phyloP scores from a whole-genome alignment of 1,284 basidiomycete species.

The Ganoderma resinaceum region DNA sequence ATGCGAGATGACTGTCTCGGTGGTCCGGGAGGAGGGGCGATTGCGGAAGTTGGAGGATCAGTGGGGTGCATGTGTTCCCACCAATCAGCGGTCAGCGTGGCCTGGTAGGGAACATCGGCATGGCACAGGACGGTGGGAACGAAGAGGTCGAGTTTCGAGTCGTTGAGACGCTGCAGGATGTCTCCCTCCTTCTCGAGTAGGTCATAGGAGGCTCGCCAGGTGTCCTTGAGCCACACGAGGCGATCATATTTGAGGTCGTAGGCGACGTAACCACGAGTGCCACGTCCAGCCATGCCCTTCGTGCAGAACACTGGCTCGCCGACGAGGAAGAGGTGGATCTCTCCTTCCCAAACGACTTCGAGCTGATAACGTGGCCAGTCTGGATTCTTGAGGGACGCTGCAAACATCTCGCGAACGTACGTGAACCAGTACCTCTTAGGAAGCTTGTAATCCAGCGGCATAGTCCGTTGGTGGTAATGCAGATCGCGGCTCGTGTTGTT shows the following conservation, averaged over 20 bases:
- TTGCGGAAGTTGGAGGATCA: too few relatives aligned
- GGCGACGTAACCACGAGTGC: slow-evolving; percentile 6
- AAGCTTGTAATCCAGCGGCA: too few relatives aligned
- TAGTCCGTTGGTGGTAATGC: too few relatives aligned
- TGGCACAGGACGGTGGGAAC: slow-evolving; percentile 16
- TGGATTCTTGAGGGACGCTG: neutral
- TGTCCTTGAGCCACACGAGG: slow-evolving; percentile 19
- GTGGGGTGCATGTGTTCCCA: too few relatives aligned
- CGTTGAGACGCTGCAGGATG: slow-evolving; percentile 12
- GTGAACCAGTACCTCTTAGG: too few relatives aligned
- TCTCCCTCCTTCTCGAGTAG: slow-evolving; percentile 4
- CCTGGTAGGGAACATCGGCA: slow-evolving; percentile 5
- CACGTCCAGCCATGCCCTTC: neutral
- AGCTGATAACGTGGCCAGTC: slow-evolving; percentile 10
- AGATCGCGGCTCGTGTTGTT: neutral
- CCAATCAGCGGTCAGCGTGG: neutral
- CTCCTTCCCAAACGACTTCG: neutral
- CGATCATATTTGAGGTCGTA: neutral
- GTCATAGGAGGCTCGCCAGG: slow-evolving; percentile 3
- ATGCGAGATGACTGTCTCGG: too few relatives aligned
- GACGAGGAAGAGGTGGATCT: neutral
- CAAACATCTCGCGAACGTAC: neutral
- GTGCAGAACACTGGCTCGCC: slow-evolving; percentile 4
- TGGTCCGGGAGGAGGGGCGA: too few relatives aligned
- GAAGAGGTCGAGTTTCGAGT: neutral